A percentile compares a stretch with the other conserved stretches of the same genome.
phyloP scores from a whole-genome alignment of 495 filamentous ascomycete species.

The Xylaria longipes region DNA sequence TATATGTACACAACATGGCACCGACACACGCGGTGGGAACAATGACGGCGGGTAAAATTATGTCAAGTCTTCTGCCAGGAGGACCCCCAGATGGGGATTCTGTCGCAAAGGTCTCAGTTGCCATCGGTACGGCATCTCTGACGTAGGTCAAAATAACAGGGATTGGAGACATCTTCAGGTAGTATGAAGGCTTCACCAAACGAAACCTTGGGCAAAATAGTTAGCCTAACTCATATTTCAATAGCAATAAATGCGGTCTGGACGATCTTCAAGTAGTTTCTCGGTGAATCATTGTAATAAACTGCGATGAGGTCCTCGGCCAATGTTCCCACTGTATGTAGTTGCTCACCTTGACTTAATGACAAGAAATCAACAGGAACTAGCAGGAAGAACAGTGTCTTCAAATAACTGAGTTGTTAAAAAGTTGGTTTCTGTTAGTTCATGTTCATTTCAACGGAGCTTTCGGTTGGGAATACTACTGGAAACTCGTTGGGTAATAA shows the following conservation, averaged over 20 bases:
- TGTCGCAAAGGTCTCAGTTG: neutral
- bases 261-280: neutral
- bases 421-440: neutral
- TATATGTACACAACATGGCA: neutral
- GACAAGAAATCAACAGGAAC: neutral
- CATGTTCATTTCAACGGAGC: neutral
- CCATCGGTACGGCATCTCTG: neutral
- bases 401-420: neutral
- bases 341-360: neutral
- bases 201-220: neutral
- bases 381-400: neutral
- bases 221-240: neutral
- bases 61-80: neutral
- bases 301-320: neutral
- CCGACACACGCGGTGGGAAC: neutral
- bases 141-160: neutral
- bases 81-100: neutral
- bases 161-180: conserved; percentile 5
- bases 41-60: neutral
- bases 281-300: neutral
- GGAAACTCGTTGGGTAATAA: neutral
- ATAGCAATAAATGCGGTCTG: neutral
- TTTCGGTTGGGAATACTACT: neutral
- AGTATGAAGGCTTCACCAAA: neutral
- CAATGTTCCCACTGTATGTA: neutral